Evolutionary conservation across 176 grass and related monocot genomes (phyloP), one percentile per base, ranked within the genome.

Genomic region (Cenchrus fungigraminus): DNA sequence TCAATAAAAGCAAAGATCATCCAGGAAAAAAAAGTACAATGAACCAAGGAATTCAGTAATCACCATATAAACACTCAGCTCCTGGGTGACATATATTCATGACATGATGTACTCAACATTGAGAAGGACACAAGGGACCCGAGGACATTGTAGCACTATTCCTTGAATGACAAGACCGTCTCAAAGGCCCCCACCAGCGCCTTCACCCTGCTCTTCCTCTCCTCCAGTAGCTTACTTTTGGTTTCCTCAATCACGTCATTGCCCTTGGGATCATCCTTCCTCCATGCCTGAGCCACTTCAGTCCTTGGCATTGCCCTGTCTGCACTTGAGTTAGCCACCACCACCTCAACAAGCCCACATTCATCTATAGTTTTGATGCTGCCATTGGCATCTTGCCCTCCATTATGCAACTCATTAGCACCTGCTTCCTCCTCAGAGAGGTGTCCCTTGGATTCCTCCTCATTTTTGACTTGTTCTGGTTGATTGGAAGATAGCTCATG

Each of bases 161-260:
- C 87, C 74, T 83, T 90, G 80, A 64, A 85, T 4, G 83, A 82
- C 87, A 97, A 90, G 32, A 93, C 91, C 6, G 89, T 97, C 83
- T 97, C 91, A n/a, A 97, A 97, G 11, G 89, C 94, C 25, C 94
- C 94, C 14, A 93, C 91, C 78, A 97, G 88, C 17, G 94, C 94
- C 65, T 87, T 89, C n/a, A 97, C 91, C 82, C 92, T 91, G 89
- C 89, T 97, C 82, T 88, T 91, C 80, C 94, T 91, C 91, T 83
- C 81, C 83, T 68, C 89, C 20, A 97, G 71, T 15, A 97, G 94
- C 78, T 94, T 97, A 82, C 71, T 91, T 73, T 90, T 93, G 32
- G 89, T 77, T 73, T 91, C 85, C 74, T 93, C 94, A 37, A 97
- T 91, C 43, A 91, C 54, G 5, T 93, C 87, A 37, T 97, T 97